Base-by-base conservation (phyloP, 306 rosid genomes). In the Echinosophora koreensis region DNA sequence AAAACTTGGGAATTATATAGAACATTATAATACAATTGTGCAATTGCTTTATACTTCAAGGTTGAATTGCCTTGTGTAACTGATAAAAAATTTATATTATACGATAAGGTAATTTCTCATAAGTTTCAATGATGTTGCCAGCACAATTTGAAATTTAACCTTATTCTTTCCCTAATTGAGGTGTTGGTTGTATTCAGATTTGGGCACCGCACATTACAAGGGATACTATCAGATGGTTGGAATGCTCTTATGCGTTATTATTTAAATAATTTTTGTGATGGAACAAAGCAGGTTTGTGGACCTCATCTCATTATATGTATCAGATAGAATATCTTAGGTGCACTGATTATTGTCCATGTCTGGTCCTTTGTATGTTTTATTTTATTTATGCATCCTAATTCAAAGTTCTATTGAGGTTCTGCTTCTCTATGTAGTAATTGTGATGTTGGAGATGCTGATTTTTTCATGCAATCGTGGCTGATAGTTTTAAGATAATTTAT, bases 181-280 rank as follows among this genome's bases (percentile, higher is more conserved):
- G 83, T 49, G 66, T 59, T 73, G 66, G 64, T 72, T 79, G 84
- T 81, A 81, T 74, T 71, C 69, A 93, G 96, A 81, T 90, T 52
- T 70, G 97, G 97, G 77, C 86, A 88, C 81, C 90, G 96, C 67
- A 87, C 96, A 30, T 16, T 90, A 30, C 88, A 81, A 42, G 97
- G 97, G 63, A 77, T 93, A 16, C 16, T 85, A 60, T 85, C 85
- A 42, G 97, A 93, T 82, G 94, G 94, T 70, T 68, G 83, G 80
- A 86, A 85, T 84, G 77, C 96, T 71, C 91, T 93, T 74, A 58
- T 54, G 57, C 92, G 96, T 54, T 93, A 93, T 87, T 93, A 93
- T 85, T 78, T 87, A 77, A 93, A 90, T 79, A 89, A 90, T 69
- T 93, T 90, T 69, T 16, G 46, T 42, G 97, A 93, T 77, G 97